Conservation (phyloP, 331 rosid species). For the Ulmus americana region DNA sequence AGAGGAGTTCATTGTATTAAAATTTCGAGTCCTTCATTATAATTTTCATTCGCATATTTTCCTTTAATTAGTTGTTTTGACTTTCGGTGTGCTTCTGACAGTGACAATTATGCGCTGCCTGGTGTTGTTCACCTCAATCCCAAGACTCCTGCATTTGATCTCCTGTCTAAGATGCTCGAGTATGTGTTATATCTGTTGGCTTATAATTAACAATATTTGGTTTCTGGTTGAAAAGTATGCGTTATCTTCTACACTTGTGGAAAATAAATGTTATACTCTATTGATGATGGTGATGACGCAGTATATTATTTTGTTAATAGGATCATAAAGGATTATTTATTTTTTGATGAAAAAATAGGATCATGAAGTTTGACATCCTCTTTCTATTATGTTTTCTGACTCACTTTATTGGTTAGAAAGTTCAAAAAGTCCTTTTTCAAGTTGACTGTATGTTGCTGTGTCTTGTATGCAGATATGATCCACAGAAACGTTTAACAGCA, state of each 20-base stretch:
- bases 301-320: not conserved
- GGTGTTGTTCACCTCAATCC: constrained; percentile 64
- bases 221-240: no score
- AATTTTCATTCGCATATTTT: not conserved
- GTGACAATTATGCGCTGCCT: constrained; percentile 69
- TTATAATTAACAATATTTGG: no score
- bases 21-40: not conserved
- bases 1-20: not conserved
- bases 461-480: constrained; percentile 74
- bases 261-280: not conserved
- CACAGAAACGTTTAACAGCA: constrained; percentile 81
- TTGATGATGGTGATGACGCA: not conserved
- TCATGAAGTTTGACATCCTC: not conserved
- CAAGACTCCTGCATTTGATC: constrained; percentile 84
- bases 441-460: not conserved
- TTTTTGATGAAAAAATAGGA: not conserved
- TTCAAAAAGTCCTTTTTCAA: not conserved
- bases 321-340: no score
- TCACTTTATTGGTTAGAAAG: not conserved
- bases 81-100: constrained; percentile 31
- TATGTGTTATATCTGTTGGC: constrained; percentile 34
- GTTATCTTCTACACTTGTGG: constrained; percentile 24
- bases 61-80: not conserved
- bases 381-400: not conserved
- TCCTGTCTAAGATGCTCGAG: constrained; percentile 96